These are phyloP conservation scores for Rhododendron vialii DNA, from an alignment of 148 eudicot genomes.

Conservation along the genomic window DNA sequence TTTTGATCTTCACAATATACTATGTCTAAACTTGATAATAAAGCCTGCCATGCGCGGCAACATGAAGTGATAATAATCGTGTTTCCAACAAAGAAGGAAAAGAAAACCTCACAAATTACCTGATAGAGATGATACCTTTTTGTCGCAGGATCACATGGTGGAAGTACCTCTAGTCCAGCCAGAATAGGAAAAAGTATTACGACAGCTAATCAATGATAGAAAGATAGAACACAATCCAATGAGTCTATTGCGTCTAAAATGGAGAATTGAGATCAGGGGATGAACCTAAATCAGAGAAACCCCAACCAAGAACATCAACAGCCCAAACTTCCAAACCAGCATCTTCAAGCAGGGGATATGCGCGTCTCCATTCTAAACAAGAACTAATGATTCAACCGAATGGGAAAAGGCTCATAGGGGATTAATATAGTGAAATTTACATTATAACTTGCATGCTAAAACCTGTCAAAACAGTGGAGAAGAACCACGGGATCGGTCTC, in stretches of 20 bases:
- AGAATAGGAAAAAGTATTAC: background rate
- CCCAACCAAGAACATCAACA: slow-evolving; percentile 90
- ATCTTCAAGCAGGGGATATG: slow-evolving; percentile 74
- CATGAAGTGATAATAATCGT: background rate
- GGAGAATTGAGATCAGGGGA: slow-evolving; percentile 3
- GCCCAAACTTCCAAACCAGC: slow-evolving; percentile 88
- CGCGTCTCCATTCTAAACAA: slow-evolving; percentile 86
- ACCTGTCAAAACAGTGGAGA: slow-evolving; percentile 90
- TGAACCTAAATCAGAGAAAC: slow-evolving; percentile 91
- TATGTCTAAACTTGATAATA: background rate
- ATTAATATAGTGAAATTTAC: background rate
- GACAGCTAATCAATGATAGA: background rate
- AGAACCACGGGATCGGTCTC: slow-evolving; percentile 70
- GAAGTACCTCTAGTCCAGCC: slow-evolving; percentile 45
- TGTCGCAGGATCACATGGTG: slow-evolving; percentile 64
- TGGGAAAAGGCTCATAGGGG: slow-evolving; percentile 4
- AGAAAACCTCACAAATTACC: slow-evolving; percentile 28
- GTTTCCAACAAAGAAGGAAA: background rate
- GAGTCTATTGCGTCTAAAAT: background rate
- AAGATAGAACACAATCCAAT: background rate
- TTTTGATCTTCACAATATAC: background rate
- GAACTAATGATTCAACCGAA: slow-evolving; percentile 41
- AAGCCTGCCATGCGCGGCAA: background rate
- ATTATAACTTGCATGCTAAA: slow-evolving; percentile 3
- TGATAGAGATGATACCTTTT: slow-evolving; percentile 78